A percentile compares a stretch with the other conserved stretches of the same genome.
These are phyloP conservation scores for Tricladium varicosporioides DNA, from an alignment of 2,329 filamentous ascomycete genomes.

Conservation along the genomic window DNA sequence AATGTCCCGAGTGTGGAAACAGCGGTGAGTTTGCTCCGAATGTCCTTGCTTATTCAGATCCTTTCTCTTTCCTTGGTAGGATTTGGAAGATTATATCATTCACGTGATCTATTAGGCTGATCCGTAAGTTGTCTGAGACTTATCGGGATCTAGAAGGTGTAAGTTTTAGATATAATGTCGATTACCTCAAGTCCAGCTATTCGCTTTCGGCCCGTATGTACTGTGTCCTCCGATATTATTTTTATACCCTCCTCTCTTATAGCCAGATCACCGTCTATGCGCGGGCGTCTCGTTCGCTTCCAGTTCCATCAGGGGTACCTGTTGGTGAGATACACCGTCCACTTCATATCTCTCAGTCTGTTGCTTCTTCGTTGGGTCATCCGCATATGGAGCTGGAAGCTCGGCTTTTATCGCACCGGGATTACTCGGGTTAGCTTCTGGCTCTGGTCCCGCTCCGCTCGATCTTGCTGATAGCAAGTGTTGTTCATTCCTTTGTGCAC, in stretches of 20 bases:
- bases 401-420: neutral
- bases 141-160: neutral
- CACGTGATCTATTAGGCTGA: neutral
- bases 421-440: neutral
- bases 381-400: neutral
- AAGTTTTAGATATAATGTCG: neutral
- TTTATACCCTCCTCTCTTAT: too few relatives aligned
- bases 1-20: slow-evolving; percentile 1
- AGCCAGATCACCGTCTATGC: neutral
- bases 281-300: neutral
- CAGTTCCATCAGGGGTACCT: neutral
- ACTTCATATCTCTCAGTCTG: neutral
- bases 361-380: neutral
- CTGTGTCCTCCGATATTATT: neutral
- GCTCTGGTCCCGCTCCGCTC: neutral
- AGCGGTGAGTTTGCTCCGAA: slow-evolving; percentile 1
- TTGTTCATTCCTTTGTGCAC: neutral
- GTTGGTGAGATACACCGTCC: neutral
- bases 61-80: too few relatives aligned
- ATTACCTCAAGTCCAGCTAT: neutral
- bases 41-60: too few relatives aligned
- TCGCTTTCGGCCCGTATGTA: neutral
- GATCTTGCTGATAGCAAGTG: neutral
- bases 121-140: neutral
- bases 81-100: too few relatives aligned